phyloP scores from a whole-genome alignment of 352 stramenopile genomes.

The Aphanomyces cochlioides region DNA sequence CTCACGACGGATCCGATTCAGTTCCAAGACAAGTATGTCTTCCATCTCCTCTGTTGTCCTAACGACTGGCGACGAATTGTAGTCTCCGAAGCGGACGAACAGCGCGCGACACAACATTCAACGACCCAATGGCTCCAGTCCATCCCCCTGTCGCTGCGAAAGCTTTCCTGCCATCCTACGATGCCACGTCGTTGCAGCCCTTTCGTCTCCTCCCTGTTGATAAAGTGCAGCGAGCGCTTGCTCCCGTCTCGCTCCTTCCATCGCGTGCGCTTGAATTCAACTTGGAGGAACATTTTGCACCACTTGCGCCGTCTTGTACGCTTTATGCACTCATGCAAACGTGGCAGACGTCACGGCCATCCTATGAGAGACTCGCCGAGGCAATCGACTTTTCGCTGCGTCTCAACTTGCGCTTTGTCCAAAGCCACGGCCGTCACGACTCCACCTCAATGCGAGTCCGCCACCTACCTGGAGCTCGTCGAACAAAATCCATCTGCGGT shows the following conservation, averaged over 20 bases:
- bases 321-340: not conserved
- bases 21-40: constrained; percentile 10
- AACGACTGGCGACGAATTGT: not conserved
- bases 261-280: not conserved
- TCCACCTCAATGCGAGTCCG: not conserved
- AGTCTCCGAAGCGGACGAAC: constrained; percentile 1
- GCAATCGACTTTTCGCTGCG: not conserved
- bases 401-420: not conserved
- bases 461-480: too few relatives aligned
- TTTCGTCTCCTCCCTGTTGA: not conserved
- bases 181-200: not conserved
- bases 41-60: not conserved
- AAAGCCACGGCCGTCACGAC: not conserved
- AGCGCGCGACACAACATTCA: not conserved
- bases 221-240: not conserved
- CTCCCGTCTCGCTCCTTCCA: not conserved
- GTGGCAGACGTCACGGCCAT: not conserved
- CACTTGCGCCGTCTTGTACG: not conserved
- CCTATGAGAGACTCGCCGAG: not conserved
- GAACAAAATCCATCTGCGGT: not conserved
- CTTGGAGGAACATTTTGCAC: not conserved
- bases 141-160: not conserved
- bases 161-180: constrained; percentile 4
- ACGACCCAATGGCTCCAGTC: not conserved
- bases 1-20: not conserved